phyloP scores from a whole-genome alignment of 2,329 filamentous ascomycete species.

The Phaeosphaeriaceae sp. region DNA sequence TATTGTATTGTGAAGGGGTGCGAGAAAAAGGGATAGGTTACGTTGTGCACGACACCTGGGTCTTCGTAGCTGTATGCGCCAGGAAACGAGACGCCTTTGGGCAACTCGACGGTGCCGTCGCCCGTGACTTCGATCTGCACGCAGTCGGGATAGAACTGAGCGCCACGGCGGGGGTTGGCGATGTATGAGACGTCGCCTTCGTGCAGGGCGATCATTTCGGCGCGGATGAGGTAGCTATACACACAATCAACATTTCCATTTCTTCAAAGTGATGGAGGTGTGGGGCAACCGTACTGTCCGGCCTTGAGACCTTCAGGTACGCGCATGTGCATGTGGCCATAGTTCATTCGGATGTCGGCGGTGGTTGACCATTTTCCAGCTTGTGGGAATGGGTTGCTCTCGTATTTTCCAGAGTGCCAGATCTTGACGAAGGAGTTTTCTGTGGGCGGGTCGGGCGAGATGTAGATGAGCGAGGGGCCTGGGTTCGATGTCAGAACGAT shows the following conservation, averaged over 20 bases:
- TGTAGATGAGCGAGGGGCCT: slow-evolving; percentile 50
- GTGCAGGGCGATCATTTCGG: slow-evolving; percentile 55
- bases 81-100: slow-evolving; percentile 54
- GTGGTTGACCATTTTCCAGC: slow-evolving; percentile 46
- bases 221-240: slow-evolving; percentile 47
- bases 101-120: slow-evolving; percentile 36
- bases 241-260: not conserved
- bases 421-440: slow-evolving; percentile 51
- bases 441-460: slow-evolving; percentile 48
- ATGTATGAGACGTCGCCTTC: slow-evolving; percentile 43
- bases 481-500: not conserved
- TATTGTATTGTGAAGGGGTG: no score
- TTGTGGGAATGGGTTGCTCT: slow-evolving; percentile 36
- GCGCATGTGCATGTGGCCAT: slow-evolving; percentile 36
- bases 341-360: slow-evolving; percentile 28
- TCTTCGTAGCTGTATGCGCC: slow-evolving; percentile 48
- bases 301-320: slow-evolving; percentile 46
- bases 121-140: slow-evolving; percentile 50
- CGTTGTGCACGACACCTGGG: slow-evolving; percentile 47
- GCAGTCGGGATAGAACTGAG: slow-evolving; percentile 54
- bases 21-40: slow-evolving; percentile 19
- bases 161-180: slow-evolving; percentile 33
- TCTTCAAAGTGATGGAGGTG: not conserved
- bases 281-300: slow-evolving; percentile 22
- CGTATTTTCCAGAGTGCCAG: slow-evolving; percentile 48